phyloP scores from a whole-genome alignment of 495 filamentous ascomycete species.

The Sphaerosporella brunnea region DNA sequence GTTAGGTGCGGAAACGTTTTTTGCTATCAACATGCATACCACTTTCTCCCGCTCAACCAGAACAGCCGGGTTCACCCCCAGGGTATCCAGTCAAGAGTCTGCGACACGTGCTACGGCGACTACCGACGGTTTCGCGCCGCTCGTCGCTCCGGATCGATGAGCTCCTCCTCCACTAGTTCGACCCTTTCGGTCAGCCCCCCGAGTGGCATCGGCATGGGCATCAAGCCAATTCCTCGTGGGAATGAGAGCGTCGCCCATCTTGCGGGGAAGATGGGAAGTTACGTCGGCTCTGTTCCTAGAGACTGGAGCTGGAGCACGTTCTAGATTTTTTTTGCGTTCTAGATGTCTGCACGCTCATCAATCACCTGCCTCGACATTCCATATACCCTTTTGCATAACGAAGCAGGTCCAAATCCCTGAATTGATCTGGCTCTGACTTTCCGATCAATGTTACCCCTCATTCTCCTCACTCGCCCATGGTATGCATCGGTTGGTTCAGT shows the following conservation, averaged over 20 bases:
- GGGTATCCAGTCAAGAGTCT: slow-evolving; percentile 37
- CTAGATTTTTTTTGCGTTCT: no score
- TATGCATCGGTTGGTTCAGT: no score
- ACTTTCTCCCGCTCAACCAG: slow-evolving; percentile 44
- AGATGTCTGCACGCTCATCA: no score
- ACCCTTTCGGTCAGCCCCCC: slow-evolving; percentile 16
- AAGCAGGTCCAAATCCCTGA: no score
- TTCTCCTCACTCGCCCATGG: no score
- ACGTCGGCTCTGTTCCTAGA: slow-evolving; percentile 42
- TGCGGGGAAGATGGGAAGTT: slow-evolving; percentile 20
- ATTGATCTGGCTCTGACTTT: no score
- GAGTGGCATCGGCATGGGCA: slow-evolving; percentile 20
- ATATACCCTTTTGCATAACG: no score
- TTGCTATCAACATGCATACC: slow-evolving; percentile 43
- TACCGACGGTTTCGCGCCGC: slow-evolving; percentile 28
- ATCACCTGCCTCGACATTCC: no score
- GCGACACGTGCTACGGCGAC: slow-evolving; percentile 44
- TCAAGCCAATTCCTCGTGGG: slow-evolving; percentile 8
- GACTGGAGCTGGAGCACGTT: slow-evolving; percentile 65
- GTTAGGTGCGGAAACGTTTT: slow-evolving; percentile 47
- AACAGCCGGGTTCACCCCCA: slow-evolving; percentile 48
- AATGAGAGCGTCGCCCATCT: slow-evolving; percentile 1
- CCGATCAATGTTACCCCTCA: no score
- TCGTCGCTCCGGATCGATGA: slow-evolving; percentile 24
- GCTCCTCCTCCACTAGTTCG: slow-evolving; percentile 23